Conservation (phyloP, 345 rosid genomes). For the Geranium brycei region DNA sequence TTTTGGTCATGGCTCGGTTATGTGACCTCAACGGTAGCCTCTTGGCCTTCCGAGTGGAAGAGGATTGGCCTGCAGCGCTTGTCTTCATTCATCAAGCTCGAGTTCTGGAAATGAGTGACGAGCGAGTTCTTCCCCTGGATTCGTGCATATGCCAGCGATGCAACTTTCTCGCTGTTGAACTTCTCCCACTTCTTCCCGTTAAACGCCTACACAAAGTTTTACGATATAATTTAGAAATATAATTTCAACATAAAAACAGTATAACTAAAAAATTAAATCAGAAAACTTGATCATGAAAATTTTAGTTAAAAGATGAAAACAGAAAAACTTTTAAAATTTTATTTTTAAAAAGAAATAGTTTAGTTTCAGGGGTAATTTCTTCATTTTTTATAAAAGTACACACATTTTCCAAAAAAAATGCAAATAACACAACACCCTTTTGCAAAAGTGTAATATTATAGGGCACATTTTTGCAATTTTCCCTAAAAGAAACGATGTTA, state of each 20-base stretch:
- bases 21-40: constrained; percentile 46
- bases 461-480: too few species aligned
- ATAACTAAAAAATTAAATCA: too few species aligned
- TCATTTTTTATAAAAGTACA: too few species aligned
- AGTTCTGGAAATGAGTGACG: constrained; percentile 77
- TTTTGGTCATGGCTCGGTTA: neutral
- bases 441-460: too few species aligned
- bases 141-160: constrained; percentile 81
- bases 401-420: too few species aligned
- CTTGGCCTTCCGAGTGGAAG: constrained; percentile 60
- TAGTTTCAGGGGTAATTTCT: too few species aligned
- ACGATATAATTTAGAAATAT: constrained; percentile 2
- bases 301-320: neutral
- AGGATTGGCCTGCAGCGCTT: constrained; percentile 70
- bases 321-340: neutral
- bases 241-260: neutral
- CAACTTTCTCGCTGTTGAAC: constrained; percentile 92
- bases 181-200: constrained; percentile 93
- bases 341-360: neutral
- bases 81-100: constrained; percentile 80
- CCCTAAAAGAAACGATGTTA: too few species aligned
- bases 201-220: constrained; percentile 45
- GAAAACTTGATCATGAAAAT: too few species aligned
- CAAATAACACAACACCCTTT: too few species aligned
- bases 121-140: constrained; percentile 93